These are phyloP conservation scores for Waitea zeae DNA, from an alignment of 1,284 basidiomycete genomes.

Conservation along the genomic window DNA sequence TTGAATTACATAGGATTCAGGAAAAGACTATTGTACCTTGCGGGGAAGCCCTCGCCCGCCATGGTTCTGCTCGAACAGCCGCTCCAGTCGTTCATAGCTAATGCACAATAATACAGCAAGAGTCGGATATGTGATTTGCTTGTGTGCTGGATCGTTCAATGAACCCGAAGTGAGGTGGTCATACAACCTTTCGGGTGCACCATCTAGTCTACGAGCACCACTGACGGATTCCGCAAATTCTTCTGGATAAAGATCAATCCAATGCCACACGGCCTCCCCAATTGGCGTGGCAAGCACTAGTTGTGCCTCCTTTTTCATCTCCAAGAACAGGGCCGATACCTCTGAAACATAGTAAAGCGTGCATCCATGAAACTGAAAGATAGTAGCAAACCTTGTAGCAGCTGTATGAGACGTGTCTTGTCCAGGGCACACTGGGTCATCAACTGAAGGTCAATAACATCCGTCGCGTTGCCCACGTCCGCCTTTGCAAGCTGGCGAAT, in stretches of 20 bases:
- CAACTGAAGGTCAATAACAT: slow-evolving; percentile 59
- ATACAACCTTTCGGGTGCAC: slow-evolving; percentile 69
- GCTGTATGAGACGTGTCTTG: slow-evolving; percentile 39
- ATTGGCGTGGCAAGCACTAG: slow-evolving; percentile 58
- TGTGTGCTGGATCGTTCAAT: slow-evolving; percentile 35
- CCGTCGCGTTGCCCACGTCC: slow-evolving; percentile 31
- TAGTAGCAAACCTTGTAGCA: slow-evolving; percentile 34
- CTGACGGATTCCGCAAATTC: slow-evolving; percentile 68
- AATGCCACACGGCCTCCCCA: slow-evolving; percentile 79
- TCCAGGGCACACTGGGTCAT: slow-evolving; percentile 61
- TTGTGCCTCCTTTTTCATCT: slow-evolving; percentile 67
- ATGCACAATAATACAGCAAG: slow-evolving; percentile 65
- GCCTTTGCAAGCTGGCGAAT: slow-evolving; percentile 45
- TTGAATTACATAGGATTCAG: too few relatives aligned
- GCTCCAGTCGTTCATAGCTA: slow-evolving; percentile 54
- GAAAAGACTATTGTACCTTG: too few relatives aligned
- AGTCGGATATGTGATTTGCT: slow-evolving; percentile 65
- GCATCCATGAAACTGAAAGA: slow-evolving; percentile 2
- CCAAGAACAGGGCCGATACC: slow-evolving; percentile 68
- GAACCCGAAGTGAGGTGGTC: slow-evolving; percentile 52
- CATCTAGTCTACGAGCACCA: slow-evolving; percentile 51
- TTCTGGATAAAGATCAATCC: slow-evolving; percentile 70
- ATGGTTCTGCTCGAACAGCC: slow-evolving; percentile 13
- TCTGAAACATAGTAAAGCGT: slow-evolving; percentile 24
- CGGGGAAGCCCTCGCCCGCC: background rate